Evolutionary conservation across 140 eudicot species (phyloP), one percentile per base, ranked within the genome.

Genomic region (Bidens hawaiensis): DNA sequence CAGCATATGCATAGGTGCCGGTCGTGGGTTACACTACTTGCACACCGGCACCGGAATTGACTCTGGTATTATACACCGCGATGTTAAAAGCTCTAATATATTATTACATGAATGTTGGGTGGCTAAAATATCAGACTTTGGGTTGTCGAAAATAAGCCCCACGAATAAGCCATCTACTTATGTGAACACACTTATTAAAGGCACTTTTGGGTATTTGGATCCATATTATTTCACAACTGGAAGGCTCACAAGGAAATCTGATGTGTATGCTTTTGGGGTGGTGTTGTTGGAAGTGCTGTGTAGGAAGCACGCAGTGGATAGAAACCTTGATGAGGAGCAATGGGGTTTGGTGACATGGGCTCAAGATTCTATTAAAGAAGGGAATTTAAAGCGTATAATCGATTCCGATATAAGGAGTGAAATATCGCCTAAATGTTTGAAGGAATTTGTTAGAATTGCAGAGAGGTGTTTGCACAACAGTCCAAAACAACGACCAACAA

Each of bases 211-310:
- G 0, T 78, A 78, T 56, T 8, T 78, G 7, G 79, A 78, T 73
- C 83, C 72, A 4, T 56, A 68, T 18, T 78, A 78, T 62, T 67
- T 6, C 13, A 5, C 38, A 19, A 67, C 69, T 0, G 63, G 78
- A 6, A 66, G 28, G 27, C 28, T 72, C 16, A 67, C 83, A 1
- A 67, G 79, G 54, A 78, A 67, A 53, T 72, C 83, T 2, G 72
- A 72, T 48, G 83, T 78, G 11, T 78, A 67, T 27, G 68, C 72
- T 11, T 72, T 78, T 67, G 83, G 79, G 47, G 79, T 78, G n/a
- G 72, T 78, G 6, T 41, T 78, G 75, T 46, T 78, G 11, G 76
- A 72, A 62, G 76, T 67, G 14, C 22, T 72, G 36, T 71, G 52
- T 16, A 53, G 78, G 0, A 60, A 65, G 65, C 60, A 49, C 2